A percentile compares a stretch with the other conserved stretches of the same genome.
These are phyloP conservation scores for Ascobolus immersus DNA, from an alignment of 495 filamentous ascomycete species.

Conservation along the genomic window DNA sequence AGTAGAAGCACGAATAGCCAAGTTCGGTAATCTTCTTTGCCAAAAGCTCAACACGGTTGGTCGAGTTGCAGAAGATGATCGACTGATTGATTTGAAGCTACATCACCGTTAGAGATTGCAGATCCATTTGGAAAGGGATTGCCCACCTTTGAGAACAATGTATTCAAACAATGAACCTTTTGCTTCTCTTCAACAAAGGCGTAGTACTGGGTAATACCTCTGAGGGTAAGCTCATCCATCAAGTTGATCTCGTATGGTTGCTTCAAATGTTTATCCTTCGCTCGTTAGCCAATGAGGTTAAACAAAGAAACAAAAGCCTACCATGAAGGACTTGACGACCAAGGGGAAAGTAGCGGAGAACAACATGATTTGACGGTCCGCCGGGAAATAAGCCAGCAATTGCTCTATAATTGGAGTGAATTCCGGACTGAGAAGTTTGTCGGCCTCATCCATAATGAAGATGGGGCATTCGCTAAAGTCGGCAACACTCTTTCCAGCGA, in stretches of 20 bases:
- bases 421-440: constrained; percentile 86
- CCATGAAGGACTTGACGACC: constrained; percentile 87
- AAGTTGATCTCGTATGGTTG: constrained; percentile 95
- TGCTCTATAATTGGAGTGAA: constrained; percentile 96
- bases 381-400: constrained; percentile 73
- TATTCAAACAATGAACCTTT: constrained; percentile 97
- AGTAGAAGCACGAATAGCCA: constrained; percentile 98
- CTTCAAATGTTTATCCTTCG: constrained; percentile 74
- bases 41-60: constrained; percentile 85
- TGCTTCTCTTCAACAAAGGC: constrained; percentile 98
- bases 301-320: constrained; percentile 11
- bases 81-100: constrained; percentile 95
- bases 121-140: background rate
- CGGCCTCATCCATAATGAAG: constrained; percentile 98
- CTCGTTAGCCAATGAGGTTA: constrained; percentile 1
- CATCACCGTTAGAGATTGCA: constrained; percentile 1
- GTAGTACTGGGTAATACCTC: constrained; percentile 97
- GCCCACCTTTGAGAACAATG: constrained; percentile 61
- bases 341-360: constrained; percentile 94
- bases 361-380: constrained; percentile 93
- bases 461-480: constrained; percentile 91
- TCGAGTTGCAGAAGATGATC: constrained; percentile 99
- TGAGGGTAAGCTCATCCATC: constrained; percentile 96
- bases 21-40: constrained; percentile 99
- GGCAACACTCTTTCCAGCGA: constrained; percentile 81